Conservation (phyloP, 345 rosid species). For the Boechera stricta region DNA sequence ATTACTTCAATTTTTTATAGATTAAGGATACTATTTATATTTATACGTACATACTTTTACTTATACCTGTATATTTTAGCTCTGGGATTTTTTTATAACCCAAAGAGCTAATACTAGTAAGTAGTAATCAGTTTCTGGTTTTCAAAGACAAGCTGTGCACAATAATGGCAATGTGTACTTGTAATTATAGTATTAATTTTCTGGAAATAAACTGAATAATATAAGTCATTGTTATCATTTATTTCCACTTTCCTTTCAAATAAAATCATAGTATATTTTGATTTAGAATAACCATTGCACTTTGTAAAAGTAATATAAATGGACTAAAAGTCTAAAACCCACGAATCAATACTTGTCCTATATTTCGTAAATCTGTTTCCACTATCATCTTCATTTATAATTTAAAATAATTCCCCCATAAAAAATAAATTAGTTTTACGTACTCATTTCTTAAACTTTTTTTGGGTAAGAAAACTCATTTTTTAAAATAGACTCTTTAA, state of each 20-base stretch:
- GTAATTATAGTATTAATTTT: background rate
- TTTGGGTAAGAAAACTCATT: too few relatives aligned
- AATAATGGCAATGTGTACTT: slow-evolving; percentile 3
- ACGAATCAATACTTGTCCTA: background rate
- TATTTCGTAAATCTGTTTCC: background rate
- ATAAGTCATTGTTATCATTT: too few relatives aligned
- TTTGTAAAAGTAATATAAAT: too few relatives aligned
- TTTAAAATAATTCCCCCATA: background rate
- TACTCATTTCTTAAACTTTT: background rate
- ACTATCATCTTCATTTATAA: background rate
- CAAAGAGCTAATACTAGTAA: slow-evolving; percentile 29
- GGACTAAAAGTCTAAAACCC: background rate
- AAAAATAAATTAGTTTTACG: background rate
- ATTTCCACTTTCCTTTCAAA: too few relatives aligned
- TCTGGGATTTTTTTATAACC: slow-evolving; percentile 32
- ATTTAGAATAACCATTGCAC: too few relatives aligned
- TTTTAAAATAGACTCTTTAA: background rate
- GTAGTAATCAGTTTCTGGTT: slow-evolving; percentile 29
- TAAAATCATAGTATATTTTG: too few relatives aligned
- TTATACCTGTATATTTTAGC: slow-evolving; percentile 29
- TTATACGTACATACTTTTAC: slow-evolving; percentile 13
- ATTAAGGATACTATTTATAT: background rate
- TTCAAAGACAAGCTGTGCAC: slow-evolving; percentile 6
- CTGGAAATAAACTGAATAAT: background rate
- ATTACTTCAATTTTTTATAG: slow-evolving; percentile 19